These are phyloP conservation scores for Bipolaris victoriae DNA, from an alignment of 2,329 filamentous ascomycete genomes.

Conservation along the genomic window DNA sequence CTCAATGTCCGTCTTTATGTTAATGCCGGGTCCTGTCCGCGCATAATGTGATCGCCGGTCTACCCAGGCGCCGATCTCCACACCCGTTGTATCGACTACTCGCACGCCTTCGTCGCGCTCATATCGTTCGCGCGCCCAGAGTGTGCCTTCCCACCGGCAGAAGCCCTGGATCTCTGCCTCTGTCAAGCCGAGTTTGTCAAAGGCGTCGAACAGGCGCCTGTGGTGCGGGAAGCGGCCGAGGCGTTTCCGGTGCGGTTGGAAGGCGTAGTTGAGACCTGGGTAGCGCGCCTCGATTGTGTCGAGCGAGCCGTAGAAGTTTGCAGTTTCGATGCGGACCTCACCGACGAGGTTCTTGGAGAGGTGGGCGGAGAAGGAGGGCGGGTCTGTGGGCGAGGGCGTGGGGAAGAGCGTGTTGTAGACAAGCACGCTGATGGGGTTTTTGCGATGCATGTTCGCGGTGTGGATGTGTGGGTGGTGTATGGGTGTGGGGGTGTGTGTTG, in stretches of 20 bases:
- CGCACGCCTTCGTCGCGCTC: conserved; percentile 74
- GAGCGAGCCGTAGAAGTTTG: conserved; percentile 78
- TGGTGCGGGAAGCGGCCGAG: conserved; percentile 79
- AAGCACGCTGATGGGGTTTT: conserved; percentile 70
- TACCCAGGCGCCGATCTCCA: conserved; percentile 69
- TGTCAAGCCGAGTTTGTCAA: conserved; percentile 73
- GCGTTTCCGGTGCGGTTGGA: conserved; percentile 75
- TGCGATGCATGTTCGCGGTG: conserved; percentile 68
- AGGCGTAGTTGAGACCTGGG: conserved; percentile 78
- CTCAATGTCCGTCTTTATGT: conserved; percentile 52
- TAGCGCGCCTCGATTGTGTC: conserved; percentile 82
- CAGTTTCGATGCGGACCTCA: conserved; percentile 79
- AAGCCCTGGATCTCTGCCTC: conserved; percentile 71
- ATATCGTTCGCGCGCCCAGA: conserved; percentile 81
- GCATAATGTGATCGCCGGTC: conserved; percentile 35
- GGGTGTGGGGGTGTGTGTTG: not conserved
- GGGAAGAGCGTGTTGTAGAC: conserved; percentile 78
- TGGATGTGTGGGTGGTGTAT: not conserved
- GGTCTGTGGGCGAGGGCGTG: conserved; percentile 69
- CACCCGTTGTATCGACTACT: conserved; percentile 74
- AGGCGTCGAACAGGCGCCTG: conserved; percentile 75
- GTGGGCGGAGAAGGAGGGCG: conserved; percentile 72
- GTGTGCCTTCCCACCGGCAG: conserved; percentile 83
- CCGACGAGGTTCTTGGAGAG: conserved; percentile 74
- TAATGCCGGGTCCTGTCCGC: conserved; percentile 34